Percentiles rank a stretch among this genome's conserved stretches.
Evolutionary conservation across 768 basidiomycete species (phyloP).

Genomic region (Dendrothele bispora): DNA sequence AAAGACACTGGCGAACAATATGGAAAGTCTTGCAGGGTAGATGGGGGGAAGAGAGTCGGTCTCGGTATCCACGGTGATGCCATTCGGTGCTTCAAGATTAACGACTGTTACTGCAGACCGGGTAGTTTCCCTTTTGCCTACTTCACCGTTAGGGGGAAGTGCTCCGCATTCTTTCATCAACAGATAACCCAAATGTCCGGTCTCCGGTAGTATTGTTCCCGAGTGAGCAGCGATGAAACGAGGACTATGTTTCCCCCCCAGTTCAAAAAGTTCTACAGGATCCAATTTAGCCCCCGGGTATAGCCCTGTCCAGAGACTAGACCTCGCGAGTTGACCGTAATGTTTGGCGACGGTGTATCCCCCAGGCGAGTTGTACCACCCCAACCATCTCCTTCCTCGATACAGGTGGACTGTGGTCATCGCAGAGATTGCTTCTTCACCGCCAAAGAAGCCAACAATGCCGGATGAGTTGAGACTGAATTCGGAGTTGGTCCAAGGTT

Average conservation of each 20-base stretch:
- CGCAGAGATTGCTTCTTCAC: slow-evolving; percentile 33
- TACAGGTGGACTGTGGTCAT: slow-evolving; percentile 33
- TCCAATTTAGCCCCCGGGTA: slow-evolving; percentile 32
- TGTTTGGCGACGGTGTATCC: slow-evolving; percentile 27
- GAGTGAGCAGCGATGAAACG: slow-evolving; percentile 23
- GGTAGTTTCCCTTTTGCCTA: slow-evolving; percentile 15
- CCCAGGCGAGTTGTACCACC: slow-evolving; percentile 38
- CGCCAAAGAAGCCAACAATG: slow-evolving; percentile 33
- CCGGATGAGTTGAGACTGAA: slow-evolving; percentile 25
- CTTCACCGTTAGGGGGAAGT: background rate
- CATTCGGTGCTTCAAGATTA: slow-evolving; percentile 14
- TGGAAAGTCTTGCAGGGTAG: background rate
- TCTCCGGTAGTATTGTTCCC: slow-evolving; percentile 23
- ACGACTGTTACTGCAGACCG: slow-evolving; percentile 18
- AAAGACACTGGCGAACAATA: slow-evolving; percentile 21
- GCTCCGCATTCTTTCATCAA: slow-evolving; percentile 18
- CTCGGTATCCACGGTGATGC: no score
- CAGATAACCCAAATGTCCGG: slow-evolving; percentile 27
- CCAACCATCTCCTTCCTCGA: slow-evolving; percentile 30
- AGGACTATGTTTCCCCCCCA: slow-evolving; percentile 26
- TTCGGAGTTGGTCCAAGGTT: no score
- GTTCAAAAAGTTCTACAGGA: slow-evolving; percentile 23
- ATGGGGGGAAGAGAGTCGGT: no score
- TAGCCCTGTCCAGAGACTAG: slow-evolving; percentile 31
- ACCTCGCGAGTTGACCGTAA: slow-evolving; percentile 29